These are phyloP conservation scores for Pythium guiyangense DNA, from an alignment of 352 stramenopile genomes.

Conservation along the genomic window DNA sequence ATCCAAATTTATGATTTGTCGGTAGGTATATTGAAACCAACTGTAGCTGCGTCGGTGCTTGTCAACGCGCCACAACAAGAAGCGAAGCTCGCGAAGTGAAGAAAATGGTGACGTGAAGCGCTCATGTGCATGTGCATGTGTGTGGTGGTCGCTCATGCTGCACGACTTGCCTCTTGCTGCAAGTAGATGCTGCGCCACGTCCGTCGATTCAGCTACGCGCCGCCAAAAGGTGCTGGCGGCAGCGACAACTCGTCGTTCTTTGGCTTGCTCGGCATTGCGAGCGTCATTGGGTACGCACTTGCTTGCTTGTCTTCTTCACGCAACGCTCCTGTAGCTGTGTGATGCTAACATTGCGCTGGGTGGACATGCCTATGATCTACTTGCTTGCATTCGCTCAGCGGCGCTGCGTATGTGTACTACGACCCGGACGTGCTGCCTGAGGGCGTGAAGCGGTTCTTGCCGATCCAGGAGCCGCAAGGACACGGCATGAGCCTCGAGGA, in stretches of 20 bases:
- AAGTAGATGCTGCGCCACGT: slow-evolving; percentile 22
- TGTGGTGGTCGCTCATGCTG: not conserved
- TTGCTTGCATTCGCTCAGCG: slow-evolving; percentile 19
- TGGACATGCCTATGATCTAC: not conserved
- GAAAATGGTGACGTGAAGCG: not conserved
- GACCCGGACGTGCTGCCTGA: slow-evolving; percentile 76
- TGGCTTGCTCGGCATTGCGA: slow-evolving; percentile 60
- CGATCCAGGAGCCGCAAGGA: slow-evolving; percentile 76
- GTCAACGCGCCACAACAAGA: not conserved
- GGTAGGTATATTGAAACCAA: no score
- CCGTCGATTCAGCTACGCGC: slow-evolving; percentile 62
- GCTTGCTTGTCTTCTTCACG: not conserved
- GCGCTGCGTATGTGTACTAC: slow-evolving; percentile 80
- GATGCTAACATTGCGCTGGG: not conserved
- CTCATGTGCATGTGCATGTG: not conserved
- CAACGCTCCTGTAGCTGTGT: no score
- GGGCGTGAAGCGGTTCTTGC: slow-evolving; percentile 70
- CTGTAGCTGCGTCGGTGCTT: no score
- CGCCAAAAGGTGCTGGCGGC: slow-evolving; percentile 48
- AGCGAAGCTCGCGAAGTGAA: not conserved
- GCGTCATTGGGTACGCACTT: slow-evolving; percentile 46
- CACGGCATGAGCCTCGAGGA: slow-evolving; percentile 85
- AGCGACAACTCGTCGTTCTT: slow-evolving; percentile 83
- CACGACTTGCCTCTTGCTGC: not conserved
- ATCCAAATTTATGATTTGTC: no score